Base-by-base conservation (phyloP, 2,329 filamentous ascomycete genomes). In the Corinectria fuckeliana region DNA sequence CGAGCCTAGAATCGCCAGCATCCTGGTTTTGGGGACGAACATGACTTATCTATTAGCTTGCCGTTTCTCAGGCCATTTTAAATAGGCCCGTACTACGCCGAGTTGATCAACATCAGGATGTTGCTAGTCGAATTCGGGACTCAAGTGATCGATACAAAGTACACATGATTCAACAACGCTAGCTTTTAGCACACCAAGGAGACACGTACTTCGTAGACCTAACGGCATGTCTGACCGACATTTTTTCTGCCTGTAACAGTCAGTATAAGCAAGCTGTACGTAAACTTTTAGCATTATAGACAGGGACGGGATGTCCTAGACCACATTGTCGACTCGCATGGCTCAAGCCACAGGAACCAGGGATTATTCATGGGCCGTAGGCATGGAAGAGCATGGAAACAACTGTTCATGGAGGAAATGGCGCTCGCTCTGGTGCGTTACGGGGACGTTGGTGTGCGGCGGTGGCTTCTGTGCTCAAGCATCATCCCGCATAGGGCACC, bases 401-500 rank as follows among this genome's bases (percentile, higher is more conserved):
- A 26, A 30, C 25, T 26, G 21, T 38, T 6, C 32, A 26, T 10
- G 28, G 30, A 25, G 18, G 26, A 21, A 38, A 30, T 39, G 48
- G 36, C 23, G 32, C n/a, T 48, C 41, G 21, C 30, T 28, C 32
- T 30, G 14, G 14, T 20, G 23, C 28, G 21, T 55, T 49, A 50
- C 16, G 26, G 21, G 23, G 48, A 50, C 18, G 32, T 42, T 18
- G 50, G 48, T 28, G 42, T 48, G 42, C 26, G 36, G 42, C 20
- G 20, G 41, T 50, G 39, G 50, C 57, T 52, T 14, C n/a, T 58
- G 55, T 50, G 28, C 39, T 52, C 20, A 16, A 59, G 32, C 47
- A 49, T 56, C 52, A 65, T 50, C 58, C 51, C 55, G 58, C 60
- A 63, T 61, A 26, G 45, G 16, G 32, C 50, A 32, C 41, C 42